Evolutionary conservation across 169 alveolate species (phyloP).

Genomic region (Plasmodium vinckei): DNA sequence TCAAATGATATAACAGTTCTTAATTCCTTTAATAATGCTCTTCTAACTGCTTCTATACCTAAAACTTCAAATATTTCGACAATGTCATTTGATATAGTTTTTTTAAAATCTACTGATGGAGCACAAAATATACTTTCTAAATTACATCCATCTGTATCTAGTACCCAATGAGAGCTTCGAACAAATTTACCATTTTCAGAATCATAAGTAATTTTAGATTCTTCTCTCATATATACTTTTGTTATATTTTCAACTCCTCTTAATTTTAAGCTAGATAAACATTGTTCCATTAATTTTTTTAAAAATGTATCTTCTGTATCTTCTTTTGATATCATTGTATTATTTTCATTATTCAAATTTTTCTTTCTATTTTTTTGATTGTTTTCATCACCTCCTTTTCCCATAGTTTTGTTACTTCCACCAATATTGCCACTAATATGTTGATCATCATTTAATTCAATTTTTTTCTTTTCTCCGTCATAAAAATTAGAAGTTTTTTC

Average conservation of each 20-base stretch:
- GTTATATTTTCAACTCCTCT: slow-evolving; percentile 91
- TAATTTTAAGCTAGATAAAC: slow-evolving; percentile 87
- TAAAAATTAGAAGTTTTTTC: no score
- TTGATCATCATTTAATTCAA: no score
- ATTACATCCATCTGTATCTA: slow-evolving; percentile 99
- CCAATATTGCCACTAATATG: no score
- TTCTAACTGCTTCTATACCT: slow-evolving; percentile 99
- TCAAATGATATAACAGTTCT: slow-evolving; percentile 93
- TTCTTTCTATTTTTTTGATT: slow-evolving; percentile 2
- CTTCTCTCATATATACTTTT: slow-evolving; percentile 98
- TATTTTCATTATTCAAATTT: slow-evolving; percentile 21
- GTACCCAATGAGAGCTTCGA: slow-evolving; percentile 96
- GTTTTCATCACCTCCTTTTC: slow-evolving; percentile 4
- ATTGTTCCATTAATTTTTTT: slow-evolving; percentile 89
- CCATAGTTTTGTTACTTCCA: not conserved
- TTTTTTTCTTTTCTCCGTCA: no score
- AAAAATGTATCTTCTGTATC: slow-evolving; percentile 92
- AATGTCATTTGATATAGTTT: slow-evolving; percentile 97
- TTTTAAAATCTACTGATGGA: slow-evolving; percentile 93
- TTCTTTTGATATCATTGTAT: slow-evolving; percentile 61
- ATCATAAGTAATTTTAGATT: slow-evolving; percentile 91
- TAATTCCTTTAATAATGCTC: slow-evolving; percentile 96
- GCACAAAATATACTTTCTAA: slow-evolving; percentile 94
- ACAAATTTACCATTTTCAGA: slow-evolving; percentile 90
- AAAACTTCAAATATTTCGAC: slow-evolving; percentile 95